Base-by-base conservation (phyloP, 805 yeast genomes). In the Yamadazyma laniorum region DNA sequence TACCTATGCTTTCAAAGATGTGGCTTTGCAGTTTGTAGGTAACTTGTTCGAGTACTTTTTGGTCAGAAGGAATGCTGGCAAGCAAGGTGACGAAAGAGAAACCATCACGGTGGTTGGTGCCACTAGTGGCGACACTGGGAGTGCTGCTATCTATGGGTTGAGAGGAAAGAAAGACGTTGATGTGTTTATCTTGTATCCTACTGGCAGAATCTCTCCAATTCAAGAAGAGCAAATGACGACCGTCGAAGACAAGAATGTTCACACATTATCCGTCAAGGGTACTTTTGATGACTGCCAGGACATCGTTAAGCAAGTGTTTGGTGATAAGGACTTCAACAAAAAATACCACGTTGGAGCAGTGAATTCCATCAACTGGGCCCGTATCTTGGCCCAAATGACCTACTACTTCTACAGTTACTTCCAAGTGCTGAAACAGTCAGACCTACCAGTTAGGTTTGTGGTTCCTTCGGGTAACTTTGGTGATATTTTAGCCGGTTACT, bases 191-290 rank as follows among this genome's bases (percentile, higher is more conserved):
- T 70, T 93, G 53, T 93, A 91, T 59, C 99, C 99, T 54, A 87
- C 95, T 6, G 99, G 98, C 34, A 81, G 97, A 61, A 93, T 93
- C 40, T 90, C 98, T 25, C 97, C 96, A 29, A 84, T 93, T 48
- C 99, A 93, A 72, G 99, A 93, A 68, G 87, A 85, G 52, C 99
- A 93, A 68, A 93, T 93, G 99, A 86, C 99, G 39, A 89, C 98
- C 6, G 98, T 93, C 6, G 75, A 81, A 35, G 99, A 93, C 62
- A 67, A 78, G 36, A 93, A 93, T 56, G 96, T 93, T 29, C 98
- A 93, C 67, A 91, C 97, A 18, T 72, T 93, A 45, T 87, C 96
- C 4, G 96, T 93, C 25, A 85, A 82, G 48, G 99, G 99, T 48
- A 88, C 96, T 21, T 93, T 93, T 59, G 99, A 93, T 63, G 97